A percentile compares a stretch with the other conserved stretches of the same genome.
These are phyloP conservation scores for Thyridium curvatum DNA, from an alignment of 2,329 filamentous ascomycete species.

Conservation along the genomic window DNA sequence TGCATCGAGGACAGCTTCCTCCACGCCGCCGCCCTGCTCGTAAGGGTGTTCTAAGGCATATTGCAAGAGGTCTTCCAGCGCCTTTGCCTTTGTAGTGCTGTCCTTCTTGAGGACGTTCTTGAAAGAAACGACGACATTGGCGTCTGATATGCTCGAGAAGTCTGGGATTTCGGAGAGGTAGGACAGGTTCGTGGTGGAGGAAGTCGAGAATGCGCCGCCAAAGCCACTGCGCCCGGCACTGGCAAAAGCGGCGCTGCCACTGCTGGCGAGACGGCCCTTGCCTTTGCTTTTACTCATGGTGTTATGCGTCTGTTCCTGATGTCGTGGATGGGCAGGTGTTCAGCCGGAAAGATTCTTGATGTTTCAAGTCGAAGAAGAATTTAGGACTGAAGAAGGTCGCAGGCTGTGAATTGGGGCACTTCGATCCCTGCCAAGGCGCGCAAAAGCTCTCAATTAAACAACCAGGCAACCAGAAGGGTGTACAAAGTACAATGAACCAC, in stretches of 20 bases:
- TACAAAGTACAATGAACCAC: too few relatives aligned
- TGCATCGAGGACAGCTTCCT: conserved; percentile 78
- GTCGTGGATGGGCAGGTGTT: not conserved
- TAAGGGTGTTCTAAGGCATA: conserved; percentile 37
- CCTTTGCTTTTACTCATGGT: conserved; percentile 4
- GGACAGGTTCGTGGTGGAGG: conserved; percentile 54
- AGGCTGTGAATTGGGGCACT: too few relatives aligned
- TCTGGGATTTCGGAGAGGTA: conserved; percentile 85
- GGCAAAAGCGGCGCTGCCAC: conserved; percentile 8
- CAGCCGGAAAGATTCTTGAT: too few relatives aligned
- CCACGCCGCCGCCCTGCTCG: conserved; percentile 43
- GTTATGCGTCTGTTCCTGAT: not conserved
- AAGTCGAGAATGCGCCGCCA: conserved; percentile 31
- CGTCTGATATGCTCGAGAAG: conserved; percentile 68
- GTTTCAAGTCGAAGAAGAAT: too few relatives aligned
- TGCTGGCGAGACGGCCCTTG: conserved; percentile 5
- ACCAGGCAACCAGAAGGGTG: too few relatives aligned
- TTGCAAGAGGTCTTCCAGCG: conserved; percentile 74
- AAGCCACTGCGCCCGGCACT: conserved; percentile 22
- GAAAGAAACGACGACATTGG: conserved; percentile 81
- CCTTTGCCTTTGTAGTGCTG: conserved; percentile 84
- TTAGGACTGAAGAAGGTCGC: too few relatives aligned
- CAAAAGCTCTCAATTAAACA: too few relatives aligned
- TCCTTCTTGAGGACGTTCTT: conserved; percentile 93
- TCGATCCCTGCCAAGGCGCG: too few relatives aligned